These are phyloP conservation scores for Talaromyces sp. DNA, from an alignment of 2,329 filamentous ascomycete species.

Conservation along the genomic window DNA sequence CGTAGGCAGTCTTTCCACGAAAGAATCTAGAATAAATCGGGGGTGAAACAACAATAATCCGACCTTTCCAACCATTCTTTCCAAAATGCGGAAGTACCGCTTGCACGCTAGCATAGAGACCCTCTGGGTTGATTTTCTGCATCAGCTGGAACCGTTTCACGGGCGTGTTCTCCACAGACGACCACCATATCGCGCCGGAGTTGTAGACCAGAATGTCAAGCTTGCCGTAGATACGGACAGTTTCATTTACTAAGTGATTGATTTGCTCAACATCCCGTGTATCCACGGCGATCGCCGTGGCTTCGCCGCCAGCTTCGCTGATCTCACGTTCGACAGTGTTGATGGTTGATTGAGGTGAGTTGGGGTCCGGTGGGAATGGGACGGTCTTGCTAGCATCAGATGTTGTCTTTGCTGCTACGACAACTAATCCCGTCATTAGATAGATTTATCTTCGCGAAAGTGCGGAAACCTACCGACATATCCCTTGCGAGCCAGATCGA, in stretches of 20 bases:
- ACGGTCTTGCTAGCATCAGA: constrained; percentile 54
- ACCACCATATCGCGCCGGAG: constrained; percentile 82
- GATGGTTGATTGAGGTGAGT: constrained; percentile 71
- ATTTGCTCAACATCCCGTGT: constrained; percentile 62
- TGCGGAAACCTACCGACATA: constrained; percentile 57
- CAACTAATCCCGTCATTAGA: constrained; percentile 47
- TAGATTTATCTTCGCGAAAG: background rate
- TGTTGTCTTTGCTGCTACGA: constrained; percentile 71
- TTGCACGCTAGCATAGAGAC: constrained; percentile 69
- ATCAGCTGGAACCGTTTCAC: constrained; percentile 73
- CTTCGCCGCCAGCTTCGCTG: constrained; percentile 56
- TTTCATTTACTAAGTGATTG: constrained; percentile 54
- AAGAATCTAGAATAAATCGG: constrained; percentile 85
- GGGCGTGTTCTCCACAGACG: constrained; percentile 66
- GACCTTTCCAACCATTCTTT: constrained; percentile 50
- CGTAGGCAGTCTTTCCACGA: constrained; percentile 79
- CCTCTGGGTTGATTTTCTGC: constrained; percentile 70
- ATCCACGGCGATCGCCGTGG: constrained; percentile 65
- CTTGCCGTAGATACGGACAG: constrained; percentile 55
- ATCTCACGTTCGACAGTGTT: constrained; percentile 77
- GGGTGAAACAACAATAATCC: constrained; percentile 75
- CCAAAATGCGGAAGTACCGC: constrained; percentile 63
- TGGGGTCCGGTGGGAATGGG: constrained; percentile 71
- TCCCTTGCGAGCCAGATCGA: constrained; percentile 67
- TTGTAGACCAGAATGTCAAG: constrained; percentile 79